phyloP scores from a whole-genome alignment of 257 asterid species.

The Nicotiana attenuata region DNA sequence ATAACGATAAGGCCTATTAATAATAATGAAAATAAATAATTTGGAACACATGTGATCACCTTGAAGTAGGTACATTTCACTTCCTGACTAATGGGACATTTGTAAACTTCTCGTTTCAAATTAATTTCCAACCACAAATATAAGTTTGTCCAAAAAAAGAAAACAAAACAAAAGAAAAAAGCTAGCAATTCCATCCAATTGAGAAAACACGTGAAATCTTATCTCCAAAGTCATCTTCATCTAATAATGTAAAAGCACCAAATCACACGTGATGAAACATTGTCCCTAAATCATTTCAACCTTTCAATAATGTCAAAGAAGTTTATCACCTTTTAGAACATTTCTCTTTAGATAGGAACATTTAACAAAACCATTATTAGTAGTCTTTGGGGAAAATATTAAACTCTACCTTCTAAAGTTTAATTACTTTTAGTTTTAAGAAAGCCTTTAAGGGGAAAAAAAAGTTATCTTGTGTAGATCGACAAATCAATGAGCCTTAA shows the following conservation, averaged over 20 bases:
- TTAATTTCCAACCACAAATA: neutral
- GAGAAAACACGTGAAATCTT: neutral
- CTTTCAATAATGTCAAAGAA: neutral
- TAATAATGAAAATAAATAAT: neutral
- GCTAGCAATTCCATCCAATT: neutral
- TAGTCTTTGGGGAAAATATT: neutral
- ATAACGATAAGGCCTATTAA: neutral
- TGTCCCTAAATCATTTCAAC: neutral
- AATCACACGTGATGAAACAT: neutral
- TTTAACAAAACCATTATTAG: neutral
- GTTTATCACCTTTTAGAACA: neutral
- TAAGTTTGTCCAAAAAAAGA: neutral
- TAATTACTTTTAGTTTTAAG: too few species aligned
- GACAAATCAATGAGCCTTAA: too few species aligned
- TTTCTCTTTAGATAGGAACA: neutral
- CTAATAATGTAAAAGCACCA: neutral
- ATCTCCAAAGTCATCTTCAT: neutral
- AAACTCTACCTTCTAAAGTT: too few species aligned
- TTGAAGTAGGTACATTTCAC: neutral
- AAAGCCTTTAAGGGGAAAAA: too few species aligned
- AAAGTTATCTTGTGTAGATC: too few species aligned
- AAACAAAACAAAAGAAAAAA: neutral
- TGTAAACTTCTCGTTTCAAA: neutral
- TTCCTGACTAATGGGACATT: neutral
- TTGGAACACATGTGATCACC: neutral